Evolutionary conservation across 1,284 basidiomycete species (phyloP).

Genomic region (Wallemia ichthyophaga): DNA sequence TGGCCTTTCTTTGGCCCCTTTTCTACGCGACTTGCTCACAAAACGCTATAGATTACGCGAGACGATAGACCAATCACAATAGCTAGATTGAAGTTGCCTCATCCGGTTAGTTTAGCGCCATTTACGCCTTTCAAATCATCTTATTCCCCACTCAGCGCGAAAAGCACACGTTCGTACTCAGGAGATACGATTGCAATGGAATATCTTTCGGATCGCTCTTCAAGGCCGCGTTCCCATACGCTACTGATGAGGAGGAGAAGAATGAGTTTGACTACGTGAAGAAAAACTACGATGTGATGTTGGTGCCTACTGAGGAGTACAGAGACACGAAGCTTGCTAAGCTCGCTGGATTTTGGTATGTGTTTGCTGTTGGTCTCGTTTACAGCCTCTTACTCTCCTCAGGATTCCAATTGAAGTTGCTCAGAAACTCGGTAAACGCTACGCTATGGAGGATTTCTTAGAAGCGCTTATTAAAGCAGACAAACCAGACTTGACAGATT

Average conservation of each 20-base stretch:
- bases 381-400: background rate
- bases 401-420: background rate
- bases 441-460: background rate
- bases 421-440: background rate
- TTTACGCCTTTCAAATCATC: no score
- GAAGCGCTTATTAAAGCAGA: background rate
- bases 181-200: slow-evolving; percentile 82
- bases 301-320: background rate
- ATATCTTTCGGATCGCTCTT: slow-evolving; percentile 93
- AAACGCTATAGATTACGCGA: background rate
- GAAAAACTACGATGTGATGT: slow-evolving; percentile 1
- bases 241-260: slow-evolving; percentile 47
- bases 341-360: background rate
- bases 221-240: slow-evolving; percentile 74
- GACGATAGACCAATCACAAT: background rate
- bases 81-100: background rate
- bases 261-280: slow-evolving; percentile 45
- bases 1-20: no score
- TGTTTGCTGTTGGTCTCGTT: background rate
- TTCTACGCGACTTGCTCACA: background rate
- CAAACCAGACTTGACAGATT: background rate
- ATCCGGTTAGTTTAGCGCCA: background rate
- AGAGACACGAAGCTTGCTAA: background rate
- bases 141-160: background rate
- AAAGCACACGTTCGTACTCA: slow-evolving; percentile 65